Base-by-base conservation (phyloP, 2,329 filamentous ascomycete species). In the Calonectria pauciramosa region DNA sequence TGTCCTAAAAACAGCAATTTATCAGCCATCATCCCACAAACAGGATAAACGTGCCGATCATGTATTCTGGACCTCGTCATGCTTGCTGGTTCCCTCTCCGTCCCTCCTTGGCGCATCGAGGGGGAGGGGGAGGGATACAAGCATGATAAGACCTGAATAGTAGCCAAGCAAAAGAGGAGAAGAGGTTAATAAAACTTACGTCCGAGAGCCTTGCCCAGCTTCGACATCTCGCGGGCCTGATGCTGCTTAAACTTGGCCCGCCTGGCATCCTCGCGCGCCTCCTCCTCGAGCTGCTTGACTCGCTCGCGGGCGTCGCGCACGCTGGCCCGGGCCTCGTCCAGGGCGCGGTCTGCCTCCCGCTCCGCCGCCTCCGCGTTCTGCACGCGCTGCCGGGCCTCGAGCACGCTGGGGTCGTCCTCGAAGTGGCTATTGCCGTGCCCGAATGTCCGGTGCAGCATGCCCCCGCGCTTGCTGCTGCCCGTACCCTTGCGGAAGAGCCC, bases 151-250 rank as follows among this genome's bases (percentile, higher is more conserved):
- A 38, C n/a, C 20, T 18, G 20, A 54, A 28, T 18, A 54, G 30
- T 32, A 4, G 38, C 18, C 65, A 68, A 34, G 38, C 26, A 47
- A 14, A 32, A 7, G 3, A 28, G 23, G 23, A n/a, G 13, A 26
- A 26, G 23, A 11, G 14, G 26, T 14, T 18, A 16, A 18, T 16
- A 47, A 10, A 9, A 91, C 90, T 86, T 87, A 93, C 92, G 90
- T 71, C 93, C 93, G 73, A 94, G 89, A n/a, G 90, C 89, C 84
- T 92, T 92, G n/a, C 91, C 92, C 68, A 92, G 88, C 90, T 93
- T 94, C 8, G 90, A 92, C 36, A 94, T 89, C 80, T 91, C 90
- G 78, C 87, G 89, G 1, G 92, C 93, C 80, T 94, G 91, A 68
- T 88, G 87, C 84, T 93, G 89, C 89, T 94, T 94, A 67, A 94